These are phyloP conservation scores for Cenchrus fungigraminus DNA, from an alignment of 176 grass and related monocot species.

Conservation along the genomic window DNA sequence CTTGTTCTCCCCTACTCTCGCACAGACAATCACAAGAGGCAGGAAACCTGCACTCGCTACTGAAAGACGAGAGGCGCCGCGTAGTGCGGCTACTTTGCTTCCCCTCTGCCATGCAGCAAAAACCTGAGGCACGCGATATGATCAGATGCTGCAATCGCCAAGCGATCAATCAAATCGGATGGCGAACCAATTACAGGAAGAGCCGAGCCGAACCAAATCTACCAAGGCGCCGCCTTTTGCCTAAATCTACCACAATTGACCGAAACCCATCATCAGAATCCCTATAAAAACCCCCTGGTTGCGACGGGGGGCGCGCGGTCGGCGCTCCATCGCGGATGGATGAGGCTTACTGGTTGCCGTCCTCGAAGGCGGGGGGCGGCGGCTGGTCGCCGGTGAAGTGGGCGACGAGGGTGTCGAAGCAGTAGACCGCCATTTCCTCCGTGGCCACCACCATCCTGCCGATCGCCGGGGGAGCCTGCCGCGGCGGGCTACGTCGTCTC, in stretches of 20 bases:
- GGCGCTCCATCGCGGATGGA: conserved; percentile 1
- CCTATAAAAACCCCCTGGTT: neutral
- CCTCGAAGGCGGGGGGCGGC: conserved; percentile 78
- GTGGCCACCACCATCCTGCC: conserved; percentile 83
- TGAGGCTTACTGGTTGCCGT: conserved; percentile 82
- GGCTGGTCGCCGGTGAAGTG: conserved; percentile 86
- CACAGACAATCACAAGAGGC: neutral
- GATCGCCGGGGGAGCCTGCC: neutral
- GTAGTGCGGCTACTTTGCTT: neutral
- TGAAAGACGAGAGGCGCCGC: neutral
- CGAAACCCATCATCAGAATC: neutral
- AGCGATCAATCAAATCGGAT: neutral
- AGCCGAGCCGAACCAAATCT: conserved; percentile 9
- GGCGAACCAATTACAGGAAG: neutral
- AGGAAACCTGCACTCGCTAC: neutral
- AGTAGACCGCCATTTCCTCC: conserved; percentile 91
- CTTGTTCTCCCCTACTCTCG: neutral
- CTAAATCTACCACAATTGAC: conserved; percentile 44
- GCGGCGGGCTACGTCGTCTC: neutral
- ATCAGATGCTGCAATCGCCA: neutral
- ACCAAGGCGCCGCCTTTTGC: conserved; percentile 18
- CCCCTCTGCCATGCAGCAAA: neutral
- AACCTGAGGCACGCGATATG: neutral
- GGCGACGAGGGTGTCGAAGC: conserved; percentile 93
- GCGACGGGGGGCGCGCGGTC: no score